Percentiles rank a stretch among this genome's conserved stretches.
Conservation (phyloP, 164 flowering plant genomes). For the Litsea cubeba region DNA sequence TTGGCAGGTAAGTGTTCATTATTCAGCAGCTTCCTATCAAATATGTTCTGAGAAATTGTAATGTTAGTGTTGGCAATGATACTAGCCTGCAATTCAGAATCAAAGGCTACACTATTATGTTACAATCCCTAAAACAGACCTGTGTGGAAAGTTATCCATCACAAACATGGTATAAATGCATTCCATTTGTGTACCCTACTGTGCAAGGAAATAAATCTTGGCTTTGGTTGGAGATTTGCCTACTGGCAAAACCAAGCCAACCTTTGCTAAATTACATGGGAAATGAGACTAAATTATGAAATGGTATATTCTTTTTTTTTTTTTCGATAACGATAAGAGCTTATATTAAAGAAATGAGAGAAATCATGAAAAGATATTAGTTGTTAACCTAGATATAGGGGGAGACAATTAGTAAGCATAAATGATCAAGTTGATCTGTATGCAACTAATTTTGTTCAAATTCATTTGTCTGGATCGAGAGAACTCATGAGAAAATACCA, state of each 20-base stretch:
- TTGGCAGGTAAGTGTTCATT: background rate
- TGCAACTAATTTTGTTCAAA: too few relatives aligned
- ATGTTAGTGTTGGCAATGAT: background rate
- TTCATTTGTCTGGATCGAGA: too few relatives aligned
- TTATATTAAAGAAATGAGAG: too few relatives aligned
- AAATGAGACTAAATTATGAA: background rate
- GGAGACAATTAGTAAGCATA: too few relatives aligned
- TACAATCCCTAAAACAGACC: background rate
- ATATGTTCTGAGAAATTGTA: background rate
- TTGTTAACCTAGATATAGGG: too few relatives aligned
- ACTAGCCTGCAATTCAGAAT: background rate
- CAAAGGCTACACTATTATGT: background rate
- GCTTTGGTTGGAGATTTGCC: background rate
- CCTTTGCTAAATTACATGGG: background rate
- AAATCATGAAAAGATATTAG: too few relatives aligned
- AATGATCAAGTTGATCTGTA: too few relatives aligned
- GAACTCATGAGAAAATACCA: too few relatives aligned
- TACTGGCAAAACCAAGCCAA: background rate
- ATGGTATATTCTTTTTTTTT: too few relatives aligned
- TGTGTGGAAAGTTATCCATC: background rate
- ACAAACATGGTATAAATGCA: background rate
- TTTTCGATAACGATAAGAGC: too few relatives aligned
- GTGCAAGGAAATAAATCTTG: too few relatives aligned
- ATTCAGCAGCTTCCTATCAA: background rate
- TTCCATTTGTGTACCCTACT: too few relatives aligned